Conservation (phyloP, 2,329 filamentous ascomycete species). For the Fusarium ramigenum region DNA sequence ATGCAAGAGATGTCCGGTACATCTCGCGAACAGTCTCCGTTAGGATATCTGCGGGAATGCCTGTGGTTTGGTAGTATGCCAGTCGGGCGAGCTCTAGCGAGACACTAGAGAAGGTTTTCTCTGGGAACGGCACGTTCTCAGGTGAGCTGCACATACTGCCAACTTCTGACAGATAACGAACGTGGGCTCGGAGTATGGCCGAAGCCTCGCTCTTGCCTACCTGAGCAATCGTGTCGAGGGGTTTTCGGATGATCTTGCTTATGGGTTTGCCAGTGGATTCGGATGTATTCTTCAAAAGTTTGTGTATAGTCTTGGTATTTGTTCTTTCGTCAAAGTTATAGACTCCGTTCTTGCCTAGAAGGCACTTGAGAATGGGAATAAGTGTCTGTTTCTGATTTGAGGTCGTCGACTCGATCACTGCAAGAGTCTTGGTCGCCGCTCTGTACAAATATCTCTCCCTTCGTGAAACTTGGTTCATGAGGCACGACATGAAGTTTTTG, state of each 20-base stretch:
- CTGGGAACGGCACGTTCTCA: background rate
- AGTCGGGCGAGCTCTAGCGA: constrained; percentile 62
- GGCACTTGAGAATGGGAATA: constrained; percentile 67
- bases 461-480: constrained; percentile 84
- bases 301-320: constrained; percentile 85
- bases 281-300: constrained; percentile 70
- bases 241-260: constrained; percentile 59
- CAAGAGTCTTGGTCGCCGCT: constrained; percentile 79
- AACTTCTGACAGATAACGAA: constrained; percentile 64
- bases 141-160: background rate
- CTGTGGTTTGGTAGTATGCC: constrained; percentile 61
- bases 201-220: constrained; percentile 37
- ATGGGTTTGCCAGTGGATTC: constrained; percentile 63
- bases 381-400: constrained; percentile 65
- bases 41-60: constrained; percentile 54
- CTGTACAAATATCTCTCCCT: constrained; percentile 80
- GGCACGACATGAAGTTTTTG: constrained; percentile 80
- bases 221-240: constrained; percentile 46
- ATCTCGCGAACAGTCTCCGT: constrained; percentile 64
- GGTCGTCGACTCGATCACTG: constrained; percentile 72
- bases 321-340: constrained; percentile 88
- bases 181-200: constrained; percentile 57
- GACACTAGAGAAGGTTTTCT: constrained; percentile 5
- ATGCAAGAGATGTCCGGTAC: constrained; percentile 65
- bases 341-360: constrained; percentile 76